Evolutionary conservation across 2,329 filamentous ascomycete species (phyloP).

Genomic region (Waltergamsia citrina): DNA sequence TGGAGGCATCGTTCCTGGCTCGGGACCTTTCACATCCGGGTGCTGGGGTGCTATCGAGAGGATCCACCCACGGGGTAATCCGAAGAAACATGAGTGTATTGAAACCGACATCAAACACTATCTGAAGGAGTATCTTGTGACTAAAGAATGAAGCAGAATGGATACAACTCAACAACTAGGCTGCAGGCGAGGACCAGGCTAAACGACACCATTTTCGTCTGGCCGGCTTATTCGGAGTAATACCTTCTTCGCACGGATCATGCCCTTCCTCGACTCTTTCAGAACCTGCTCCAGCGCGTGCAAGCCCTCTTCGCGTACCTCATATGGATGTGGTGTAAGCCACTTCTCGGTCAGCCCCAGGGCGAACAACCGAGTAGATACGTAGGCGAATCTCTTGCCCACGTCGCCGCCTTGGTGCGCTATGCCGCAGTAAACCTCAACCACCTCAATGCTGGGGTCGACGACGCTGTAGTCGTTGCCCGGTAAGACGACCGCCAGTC

Average conservation of each 20-base stretch:
- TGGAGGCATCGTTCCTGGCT: no score
- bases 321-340: conserved; percentile 9
- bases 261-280: conserved; percentile 7
- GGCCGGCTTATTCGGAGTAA: conserved; percentile 5
- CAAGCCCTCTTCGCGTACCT: conserved; percentile 6
- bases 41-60: no score
- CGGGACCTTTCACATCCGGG: no score
- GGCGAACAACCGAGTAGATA: conserved; percentile 7
- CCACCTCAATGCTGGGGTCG: conserved; percentile 8
- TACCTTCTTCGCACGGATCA: conserved; percentile 10
- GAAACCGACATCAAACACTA: no score
- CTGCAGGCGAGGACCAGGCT: no score
- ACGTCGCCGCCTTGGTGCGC: conserved; percentile 7
- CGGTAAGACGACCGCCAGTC: conserved; percentile 8
- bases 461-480: conserved; percentile 4
- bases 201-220: no score
- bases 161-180: no score
- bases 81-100: no score
- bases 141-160: no score
- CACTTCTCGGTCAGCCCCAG: conserved; percentile 8
- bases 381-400: conserved; percentile 7
- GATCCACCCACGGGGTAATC: no score
- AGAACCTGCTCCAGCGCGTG: conserved; percentile 7
- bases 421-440: conserved; percentile 3
- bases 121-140: no score